Base-by-base conservation (phyloP, 2,329 filamentous ascomycete species). In the Colletotrichum costaricense region DNA sequence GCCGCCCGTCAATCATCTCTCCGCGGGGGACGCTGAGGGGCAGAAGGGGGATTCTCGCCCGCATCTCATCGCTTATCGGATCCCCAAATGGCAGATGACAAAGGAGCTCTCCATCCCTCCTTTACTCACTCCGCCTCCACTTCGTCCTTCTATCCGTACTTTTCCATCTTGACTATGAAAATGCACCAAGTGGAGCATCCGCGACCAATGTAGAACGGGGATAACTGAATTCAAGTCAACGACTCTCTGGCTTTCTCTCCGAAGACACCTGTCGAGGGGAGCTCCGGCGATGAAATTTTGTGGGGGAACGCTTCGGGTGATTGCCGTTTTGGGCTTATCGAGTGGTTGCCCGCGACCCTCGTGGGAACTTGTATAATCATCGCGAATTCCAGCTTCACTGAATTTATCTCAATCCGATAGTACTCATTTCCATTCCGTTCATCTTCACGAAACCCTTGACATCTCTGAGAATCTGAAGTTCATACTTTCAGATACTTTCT, bases 41-140 rank as follows among this genome's bases (percentile, higher is more conserved):
- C 4, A 30, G 33, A 28, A 16, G 11, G 33, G 33, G 33, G 33
- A 19, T 24, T 30, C 33, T 35, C 57, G 11, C 46, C 38, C 38
- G 6, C 33, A 35, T 52, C 55, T 24, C 64, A 33, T 14, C 42
- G 28, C 58, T 46, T 35, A 69, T 49, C 54, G 59, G 11, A 33
- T 54, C 14, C 16, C 46, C 54, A n/a, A 42, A 16, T 49, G 42
- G 42, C 42, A 6, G 55, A 59, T 54, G 49, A 19, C 22, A 5
- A 22, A 22, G 33, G 62, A 38, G 52, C 67, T 69, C 38, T 35
- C 22, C 62, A 52, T n/a, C 67, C 19, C 16, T 19, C 38, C 38
- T 42, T 42, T 42, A 42, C 38, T 19, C 30, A 49, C 66, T 72
- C 70, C 70, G 59, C 66, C 66, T 64, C 66, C 66, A 60, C 59